Percentiles rank a stretch among this genome's conserved stretches.
Evolutionary conservation across 352 stramenopile species (phyloP).

Genomic region (Phytophthora fragariae): DNA sequence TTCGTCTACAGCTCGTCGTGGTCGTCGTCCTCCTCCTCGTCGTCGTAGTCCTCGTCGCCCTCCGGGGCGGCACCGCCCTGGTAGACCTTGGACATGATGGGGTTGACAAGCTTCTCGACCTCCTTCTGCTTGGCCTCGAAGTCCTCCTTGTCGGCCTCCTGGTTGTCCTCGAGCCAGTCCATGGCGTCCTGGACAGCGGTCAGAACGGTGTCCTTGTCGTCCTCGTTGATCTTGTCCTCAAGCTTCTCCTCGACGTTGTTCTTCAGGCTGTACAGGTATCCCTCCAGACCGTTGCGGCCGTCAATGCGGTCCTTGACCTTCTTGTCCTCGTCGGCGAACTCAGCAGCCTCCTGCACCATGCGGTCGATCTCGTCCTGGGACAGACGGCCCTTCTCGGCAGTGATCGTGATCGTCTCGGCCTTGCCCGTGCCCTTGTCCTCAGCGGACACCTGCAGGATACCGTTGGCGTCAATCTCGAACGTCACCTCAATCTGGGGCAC

Average conservation of each 20-base stretch:
- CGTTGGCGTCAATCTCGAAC: conserved; percentile 99
- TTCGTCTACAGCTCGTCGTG: conserved; percentile 96
- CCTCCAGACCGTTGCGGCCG: conserved; percentile 96
- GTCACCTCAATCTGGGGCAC: conserved; percentile 99
- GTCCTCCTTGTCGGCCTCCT: conserved; percentile 98
- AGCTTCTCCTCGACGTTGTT: conserved; percentile 96
- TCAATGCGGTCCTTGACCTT: conserved; percentile 98
- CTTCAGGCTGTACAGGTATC: conserved; percentile 97
- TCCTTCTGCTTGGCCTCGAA: conserved; percentile 99
- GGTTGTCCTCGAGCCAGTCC: conserved; percentile 99
- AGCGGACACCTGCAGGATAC: conserved; percentile 98
- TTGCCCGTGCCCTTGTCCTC: conserved; percentile 99
- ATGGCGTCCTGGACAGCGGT: conserved; percentile 97
- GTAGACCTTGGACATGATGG: conserved; percentile 99
- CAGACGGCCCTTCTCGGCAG: conserved; percentile 98
- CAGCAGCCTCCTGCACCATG: conserved; percentile 98
- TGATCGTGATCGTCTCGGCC: conserved; percentile 98
- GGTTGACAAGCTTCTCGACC: conserved; percentile 98
- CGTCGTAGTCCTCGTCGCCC: conserved; percentile 75
- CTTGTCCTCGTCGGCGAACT: conserved; percentile 99
- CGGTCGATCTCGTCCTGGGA: conserved; percentile 99
- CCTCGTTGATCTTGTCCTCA: conserved; percentile 96
- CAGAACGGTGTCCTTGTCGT: conserved; percentile 91
- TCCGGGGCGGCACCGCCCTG: conserved; percentile 73
- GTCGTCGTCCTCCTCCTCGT: conserved; percentile 85